Evolutionary conservation across 1,139 yeast genomes (phyloP), one percentile per base, ranked within the genome.

Genomic region (Debaryomyces fabryi): DNA sequence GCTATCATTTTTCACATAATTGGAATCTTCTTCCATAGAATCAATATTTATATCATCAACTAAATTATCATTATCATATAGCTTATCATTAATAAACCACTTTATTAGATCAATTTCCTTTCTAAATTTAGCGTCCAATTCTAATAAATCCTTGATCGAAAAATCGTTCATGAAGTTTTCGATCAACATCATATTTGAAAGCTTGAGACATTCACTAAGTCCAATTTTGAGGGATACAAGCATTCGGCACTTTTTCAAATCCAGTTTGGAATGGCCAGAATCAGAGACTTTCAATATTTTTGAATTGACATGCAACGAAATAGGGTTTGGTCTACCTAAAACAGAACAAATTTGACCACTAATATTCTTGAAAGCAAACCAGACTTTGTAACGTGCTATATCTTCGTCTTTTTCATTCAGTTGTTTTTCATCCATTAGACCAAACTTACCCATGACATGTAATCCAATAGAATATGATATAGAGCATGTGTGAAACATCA

Each of bases 311-410:
- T 79, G 76, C 47, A 79, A 72, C 10, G 81, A 75, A 6, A 80
- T 79, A 1, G 85, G 85, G 52, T 79, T 79, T 9, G 85, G 84
- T 52, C 85, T 65, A 3, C 84, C 84, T 34, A 80, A 63, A 5
- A 79, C 75, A 0, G 82, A 76, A 57, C 84, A 79, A 10, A 79
- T 60, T 36, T 78, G 78, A 0, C 82, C 79, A 10, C 77, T 67
- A 24, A 78, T 60, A 49, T 74, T 70, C 50, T 79, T 74, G 48
- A 79, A 67, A 1, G 80, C 78, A 52, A 76, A 76, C 81, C 83
- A 79, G 3, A 78, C 69, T 44, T 78, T 72, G 32, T 76, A 71
- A 47, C 77, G 66, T 8, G 56, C 55, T 12, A 71, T 56, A 50
- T 72, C 76, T 24, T 61, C 61, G 23, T 62, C 64, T 42, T 67